phyloP scores from a whole-genome alignment of 164 flowering plant species.

The Warburgia ugandensis region DNA sequence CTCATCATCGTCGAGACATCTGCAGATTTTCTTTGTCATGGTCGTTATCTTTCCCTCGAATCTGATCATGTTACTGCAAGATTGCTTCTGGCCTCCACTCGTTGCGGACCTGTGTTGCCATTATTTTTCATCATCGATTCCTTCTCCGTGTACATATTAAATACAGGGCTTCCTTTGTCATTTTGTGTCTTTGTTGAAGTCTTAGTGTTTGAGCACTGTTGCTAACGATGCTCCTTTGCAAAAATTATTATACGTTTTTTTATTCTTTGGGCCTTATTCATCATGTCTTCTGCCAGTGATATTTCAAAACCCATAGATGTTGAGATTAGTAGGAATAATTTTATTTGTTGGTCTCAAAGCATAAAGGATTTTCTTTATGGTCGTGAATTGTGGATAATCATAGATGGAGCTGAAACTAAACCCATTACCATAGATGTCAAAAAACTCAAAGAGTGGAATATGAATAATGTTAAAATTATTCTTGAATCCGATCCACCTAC shows the following conservation, averaged over 20 bases:
- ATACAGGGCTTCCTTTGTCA: too few relatives aligned
- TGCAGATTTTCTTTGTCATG: too few relatives aligned
- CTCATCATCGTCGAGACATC: too few relatives aligned
- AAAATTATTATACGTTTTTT: not conserved
- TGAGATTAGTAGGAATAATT: not conserved
- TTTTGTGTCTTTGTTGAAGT: too few relatives aligned
- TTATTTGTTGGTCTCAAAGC: not conserved
- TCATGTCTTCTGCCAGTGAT: not conserved
- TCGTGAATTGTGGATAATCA: not conserved
- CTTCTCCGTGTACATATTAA: too few relatives aligned
- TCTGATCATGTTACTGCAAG: too few relatives aligned
- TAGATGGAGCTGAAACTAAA: not conserved
- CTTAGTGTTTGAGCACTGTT: too few relatives aligned
- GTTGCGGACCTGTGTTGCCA: too few relatives aligned
- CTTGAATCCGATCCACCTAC: slow-evolving; percentile 1
- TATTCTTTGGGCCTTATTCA: not conserved
- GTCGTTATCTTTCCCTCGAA: too few relatives aligned
- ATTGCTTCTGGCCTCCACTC: too few relatives aligned
- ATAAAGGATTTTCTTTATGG: not conserved
- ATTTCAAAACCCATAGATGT: not conserved
- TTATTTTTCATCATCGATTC: too few relatives aligned
- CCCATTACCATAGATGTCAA: not conserved
- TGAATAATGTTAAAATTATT: slow-evolving; percentile 1
- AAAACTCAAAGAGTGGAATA: not conserved
- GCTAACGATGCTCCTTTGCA: too few relatives aligned